Evolutionary conservation across 1,284 basidiomycete species (phyloP), one percentile per base, ranked within the genome.

Genomic region (Meira miltonrushii): DNA sequence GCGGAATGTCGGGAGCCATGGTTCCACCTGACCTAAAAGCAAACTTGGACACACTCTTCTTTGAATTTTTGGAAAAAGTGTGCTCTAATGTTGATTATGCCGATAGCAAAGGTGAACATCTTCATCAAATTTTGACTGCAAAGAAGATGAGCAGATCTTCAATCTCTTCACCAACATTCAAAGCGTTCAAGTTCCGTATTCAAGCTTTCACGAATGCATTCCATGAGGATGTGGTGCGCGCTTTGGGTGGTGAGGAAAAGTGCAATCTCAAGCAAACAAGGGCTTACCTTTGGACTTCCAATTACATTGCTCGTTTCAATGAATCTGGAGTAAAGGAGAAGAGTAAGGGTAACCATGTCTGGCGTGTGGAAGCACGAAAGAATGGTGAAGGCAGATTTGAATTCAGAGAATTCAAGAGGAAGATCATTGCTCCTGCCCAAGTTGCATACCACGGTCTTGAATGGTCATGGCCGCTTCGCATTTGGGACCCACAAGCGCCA

Each of bases 181-280:
- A 94, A 28, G 94, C 95, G 17, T 98, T 99, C 87, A 97, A 97
- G 80, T 98, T 98, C 81, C 87, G 95, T 57, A 98, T 99, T 71
- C 91, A 94, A 78, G 94, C 95, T 0, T 99, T 99, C 80, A 97
- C 94, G 12, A 92, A 93, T 71, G 90, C 89, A 0, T 98, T 98
- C 78, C 83, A 94, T 70, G 92, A 96, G 78, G 89, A 93, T 82
- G 88, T 89, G 74, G 17, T 72, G 82, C 74, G 74, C 60, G 56
- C 71, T 80, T 11, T 83, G 54, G 46, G 46, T 17, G 77, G 78
- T 21, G 83, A 83, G 49, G 79, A 81, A 39, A 81, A 83, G 43
- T 79, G 83, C 71, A 81, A 82, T n/a, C 77, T 79, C 70, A 82
- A 82, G 64, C 71, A 69, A 63, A 39, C 41, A n/a, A 28, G 58